A percentile compares a stretch with the other conserved stretches of the same genome.
Evolutionary conservation across 352 stramenopile species (phyloP).

Genomic region (Aphanomyces euteiches): DNA sequence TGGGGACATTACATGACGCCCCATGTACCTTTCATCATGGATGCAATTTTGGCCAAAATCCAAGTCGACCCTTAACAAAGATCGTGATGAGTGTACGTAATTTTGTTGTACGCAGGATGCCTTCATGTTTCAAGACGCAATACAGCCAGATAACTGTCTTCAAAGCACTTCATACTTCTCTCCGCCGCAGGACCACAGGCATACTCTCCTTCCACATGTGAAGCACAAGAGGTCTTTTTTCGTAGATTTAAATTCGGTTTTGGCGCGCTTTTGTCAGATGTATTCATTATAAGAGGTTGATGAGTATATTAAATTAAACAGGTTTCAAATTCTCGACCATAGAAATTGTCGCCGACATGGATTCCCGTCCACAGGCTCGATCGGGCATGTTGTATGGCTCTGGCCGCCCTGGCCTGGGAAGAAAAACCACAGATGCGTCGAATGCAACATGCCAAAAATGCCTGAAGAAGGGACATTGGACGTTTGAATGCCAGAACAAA

Average conservation of each 20-base stretch:
- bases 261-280: too few species aligned
- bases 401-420: neutral
- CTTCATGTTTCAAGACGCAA: neutral
- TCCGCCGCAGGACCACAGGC: too few species aligned
- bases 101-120: neutral
- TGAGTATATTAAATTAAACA: neutral
- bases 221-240: too few species aligned
- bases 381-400: constrained; percentile 11
- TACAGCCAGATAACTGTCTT: too few species aligned
- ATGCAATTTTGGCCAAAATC: neutral
- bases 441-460: constrained; percentile 79
- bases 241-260: too few species aligned
- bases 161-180: too few species aligned
- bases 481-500: constrained; percentile 86
- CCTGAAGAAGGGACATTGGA: constrained; percentile 73
- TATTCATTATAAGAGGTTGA: too few species aligned
- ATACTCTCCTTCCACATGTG: too few species aligned
- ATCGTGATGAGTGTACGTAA: too few species aligned
- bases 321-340: neutral
- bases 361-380: constrained; percentile 1
- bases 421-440: constrained; percentile 8
- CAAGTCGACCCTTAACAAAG: neutral
- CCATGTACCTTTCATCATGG: neutral
- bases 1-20: constrained; percentile 17
- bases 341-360: neutral